Percentiles rank a stretch among this genome's conserved stretches.
Conservation (phyloP, 352 stramenopile species). For the Phytophthora multivora region DNA sequence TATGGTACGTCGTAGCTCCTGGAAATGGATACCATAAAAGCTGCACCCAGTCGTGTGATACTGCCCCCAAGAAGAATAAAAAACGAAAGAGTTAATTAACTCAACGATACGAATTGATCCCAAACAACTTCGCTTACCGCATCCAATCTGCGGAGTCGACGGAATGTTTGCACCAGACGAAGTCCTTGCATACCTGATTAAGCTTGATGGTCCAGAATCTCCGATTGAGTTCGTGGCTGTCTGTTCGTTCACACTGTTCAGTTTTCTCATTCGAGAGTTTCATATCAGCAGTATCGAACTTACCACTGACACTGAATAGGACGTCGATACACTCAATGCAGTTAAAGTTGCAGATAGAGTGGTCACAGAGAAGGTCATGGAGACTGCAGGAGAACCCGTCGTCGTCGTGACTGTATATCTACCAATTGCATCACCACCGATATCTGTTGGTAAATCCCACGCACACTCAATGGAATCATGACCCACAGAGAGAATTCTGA, state of each 20-base stretch:
- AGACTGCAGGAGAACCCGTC: conserved; percentile 13
- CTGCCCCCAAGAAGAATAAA: conserved; percentile 16
- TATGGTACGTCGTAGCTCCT: conserved; percentile 39
- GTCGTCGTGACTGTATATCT: conserved; percentile 34
- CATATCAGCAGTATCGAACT: conserved; percentile 8
- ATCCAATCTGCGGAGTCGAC: conserved; percentile 36
- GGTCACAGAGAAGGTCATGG: background rate
- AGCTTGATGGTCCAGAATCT: conserved; percentile 20
- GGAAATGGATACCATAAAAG: conserved; percentile 53
- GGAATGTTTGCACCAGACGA: conserved; percentile 18
- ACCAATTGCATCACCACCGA: conserved; percentile 41
- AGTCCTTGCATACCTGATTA: conserved; percentile 33
- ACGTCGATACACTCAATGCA: conserved; percentile 12
- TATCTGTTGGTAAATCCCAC: conserved; percentile 45
- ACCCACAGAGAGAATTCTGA: conserved; percentile 34
- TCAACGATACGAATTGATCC: too few species aligned
- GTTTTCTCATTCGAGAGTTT: too few species aligned
- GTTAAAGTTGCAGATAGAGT: conserved; percentile 2
- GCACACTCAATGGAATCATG: conserved; percentile 31
- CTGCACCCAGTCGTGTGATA: conserved; percentile 35
- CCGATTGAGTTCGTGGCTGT: conserved; percentile 23
- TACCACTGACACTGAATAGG: conserved; percentile 55
- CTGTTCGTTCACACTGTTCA: conserved; percentile 5
- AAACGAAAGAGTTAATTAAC: background rate
- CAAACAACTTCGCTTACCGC: conserved; percentile 22